phyloP scores from a whole-genome alignment of 768 basidiomycete species.

The Phlebiopsis gigantea region DNA sequence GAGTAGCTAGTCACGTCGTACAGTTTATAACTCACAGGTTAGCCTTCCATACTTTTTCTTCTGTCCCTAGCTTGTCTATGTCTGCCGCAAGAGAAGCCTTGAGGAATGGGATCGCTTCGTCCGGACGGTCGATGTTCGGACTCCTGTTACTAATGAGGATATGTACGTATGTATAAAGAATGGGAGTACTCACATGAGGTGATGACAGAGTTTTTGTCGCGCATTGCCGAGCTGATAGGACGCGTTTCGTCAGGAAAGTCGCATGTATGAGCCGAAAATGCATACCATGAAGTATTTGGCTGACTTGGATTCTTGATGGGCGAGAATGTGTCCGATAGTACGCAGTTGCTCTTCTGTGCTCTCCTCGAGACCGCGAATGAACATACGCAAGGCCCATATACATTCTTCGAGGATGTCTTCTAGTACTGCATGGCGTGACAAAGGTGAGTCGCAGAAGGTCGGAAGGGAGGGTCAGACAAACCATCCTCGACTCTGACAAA shows the following conservation, averaged over 20 bases:
- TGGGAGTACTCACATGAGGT: slow-evolving; percentile 4
- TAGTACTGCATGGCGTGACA: slow-evolving; percentile 12
- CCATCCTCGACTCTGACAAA: slow-evolving; percentile 17
- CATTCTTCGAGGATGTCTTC: slow-evolving; percentile 15
- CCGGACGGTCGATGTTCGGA: slow-evolving; percentile 6
- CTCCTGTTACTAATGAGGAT: not conserved
- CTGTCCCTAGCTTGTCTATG: not conserved
- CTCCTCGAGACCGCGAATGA: slow-evolving; percentile 18
- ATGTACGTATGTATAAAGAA: not conserved
- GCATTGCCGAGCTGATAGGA: slow-evolving; percentile 1
- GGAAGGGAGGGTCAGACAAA: not conserved
- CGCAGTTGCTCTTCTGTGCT: slow-evolving; percentile 17
- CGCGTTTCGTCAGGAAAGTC: not conserved
- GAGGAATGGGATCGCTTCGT: slow-evolving; percentile 5
- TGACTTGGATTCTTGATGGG: slow-evolving; percentile 2
- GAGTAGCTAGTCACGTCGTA: no score
- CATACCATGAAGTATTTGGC: slow-evolving; percentile 9
- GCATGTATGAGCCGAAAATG: not conserved
- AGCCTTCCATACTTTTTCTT: not conserved
- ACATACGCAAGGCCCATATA: slow-evolving; percentile 20
- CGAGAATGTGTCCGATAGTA: slow-evolving; percentile 15
- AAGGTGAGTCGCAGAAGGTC: not conserved
- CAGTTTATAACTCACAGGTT: slow-evolving; percentile 1
- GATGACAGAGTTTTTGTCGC: slow-evolving; percentile 1
- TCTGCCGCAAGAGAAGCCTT: not conserved